Base-by-base conservation (phyloP, 805 yeast genomes). In the Saturnispora galanensis region DNA sequence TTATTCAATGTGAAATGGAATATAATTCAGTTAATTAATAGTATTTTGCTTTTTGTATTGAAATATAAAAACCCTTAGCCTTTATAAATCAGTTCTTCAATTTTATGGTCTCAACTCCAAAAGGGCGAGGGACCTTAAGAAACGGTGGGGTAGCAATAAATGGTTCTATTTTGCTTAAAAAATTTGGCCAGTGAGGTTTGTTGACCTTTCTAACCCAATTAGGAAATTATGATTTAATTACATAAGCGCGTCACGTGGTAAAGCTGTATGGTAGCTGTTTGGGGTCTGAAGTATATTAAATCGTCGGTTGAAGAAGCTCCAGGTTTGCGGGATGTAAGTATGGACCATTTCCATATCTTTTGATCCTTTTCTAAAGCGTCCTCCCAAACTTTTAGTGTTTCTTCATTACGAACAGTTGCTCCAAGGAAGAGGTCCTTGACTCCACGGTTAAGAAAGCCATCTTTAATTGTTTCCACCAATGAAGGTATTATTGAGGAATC, bases 351-450 rank as follows among this genome's bases (percentile, higher is more conserved):
- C 64, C 64, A 59, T 2, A 57, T 48, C 8, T 34, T 32, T 18
- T 58, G 60, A 1, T 42, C 28, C 54, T 54, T 50, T 5, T 42
- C 42, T 7, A 76, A 57, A 30, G 54, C 58, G 0, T 53, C 37
- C 39, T 69, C 73, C 64, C 80, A 78, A 3, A 51, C 63, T 1
- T 52, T 44, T 1, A 72, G 53, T 0, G 87, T 80, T 2, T 62
- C 69, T 18, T 61, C 68, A 44, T 83, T 87, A 43, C 97, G 64
- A 2, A 82, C 70, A 0, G 96, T 84, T 5, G 94, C 90, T 1
- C 94, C 80, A 12, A 89, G 70, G 37, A 54, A 52, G 2, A 60
- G 60, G 6, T 41, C 40, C 10, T 52, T 51, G 4, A 59, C 62
- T 16, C 48, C 45, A 17, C 52, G 52, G 35, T 52, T 32, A 4